phyloP scores from a whole-genome alignment of 2,329 filamentous ascomycete species.

The Rhytidhysteron rufulum region DNA sequence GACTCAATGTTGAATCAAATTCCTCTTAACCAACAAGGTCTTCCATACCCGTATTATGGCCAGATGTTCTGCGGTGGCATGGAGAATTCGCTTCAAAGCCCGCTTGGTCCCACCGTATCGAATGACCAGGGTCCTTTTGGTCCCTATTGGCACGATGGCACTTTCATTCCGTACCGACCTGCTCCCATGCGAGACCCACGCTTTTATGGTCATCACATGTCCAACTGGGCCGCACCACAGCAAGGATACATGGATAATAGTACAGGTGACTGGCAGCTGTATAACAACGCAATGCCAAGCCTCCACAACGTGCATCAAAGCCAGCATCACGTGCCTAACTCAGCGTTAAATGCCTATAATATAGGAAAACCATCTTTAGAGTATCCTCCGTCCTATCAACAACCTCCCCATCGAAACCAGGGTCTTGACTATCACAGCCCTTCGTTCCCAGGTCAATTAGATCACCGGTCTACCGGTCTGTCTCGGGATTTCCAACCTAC shows the following conservation, averaged over 20 bases:
- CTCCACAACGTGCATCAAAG: conserved; percentile 23
- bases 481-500: conserved; percentile 9
- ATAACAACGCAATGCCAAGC: conserved; percentile 21
- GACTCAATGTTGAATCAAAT: conserved; percentile 61
- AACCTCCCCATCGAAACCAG: conserved; percentile 17
- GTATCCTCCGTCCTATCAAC: conserved; percentile 19
- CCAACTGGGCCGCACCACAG: conserved; percentile 29
- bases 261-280: conserved; percentile 16
- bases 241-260: conserved; percentile 18
- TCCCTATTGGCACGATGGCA: conserved; percentile 40
- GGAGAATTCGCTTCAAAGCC: conserved; percentile 30
- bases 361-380: conserved; percentile 19
- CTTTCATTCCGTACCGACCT: conserved; percentile 37
- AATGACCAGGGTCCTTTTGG: conserved; percentile 39
- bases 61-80: conserved; percentile 28
- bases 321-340: conserved; percentile 15
- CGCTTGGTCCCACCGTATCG: conserved; percentile 36
- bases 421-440: conserved; percentile 26
- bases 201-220: conserved; percentile 25
- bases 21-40: conserved; percentile 50
- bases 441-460: conserved; percentile 13
- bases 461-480: conserved; percentile 16
- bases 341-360: conserved; percentile 18
- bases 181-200: conserved; percentile 39
- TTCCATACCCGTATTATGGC: conserved; percentile 49